These are phyloP conservation scores for Hypoxylon sp. DNA, from an alignment of 2,329 filamentous ascomycete genomes.

Conservation along the genomic window DNA sequence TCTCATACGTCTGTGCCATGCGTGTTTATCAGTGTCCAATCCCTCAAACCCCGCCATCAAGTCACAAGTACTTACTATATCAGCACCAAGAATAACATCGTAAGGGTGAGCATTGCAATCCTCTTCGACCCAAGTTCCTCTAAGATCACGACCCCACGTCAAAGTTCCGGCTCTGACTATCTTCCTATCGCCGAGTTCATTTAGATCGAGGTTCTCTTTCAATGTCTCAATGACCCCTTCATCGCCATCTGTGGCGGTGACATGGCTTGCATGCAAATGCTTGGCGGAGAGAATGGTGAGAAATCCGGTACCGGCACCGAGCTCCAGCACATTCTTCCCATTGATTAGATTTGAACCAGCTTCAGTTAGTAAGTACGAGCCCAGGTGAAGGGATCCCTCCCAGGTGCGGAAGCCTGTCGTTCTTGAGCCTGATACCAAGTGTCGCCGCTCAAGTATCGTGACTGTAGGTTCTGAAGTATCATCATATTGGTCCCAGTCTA, in stretches of 20 bases:
- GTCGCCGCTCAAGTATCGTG: constrained; percentile 63
- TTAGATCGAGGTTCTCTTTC: constrained; percentile 61
- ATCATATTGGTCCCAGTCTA: not conserved
- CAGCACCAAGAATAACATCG: constrained; percentile 46
- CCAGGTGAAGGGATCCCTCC: constrained; percentile 73
- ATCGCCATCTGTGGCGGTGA: constrained; percentile 71
- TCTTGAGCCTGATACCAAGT: constrained; percentile 63
- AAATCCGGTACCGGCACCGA: constrained; percentile 74
- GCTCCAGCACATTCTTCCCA: constrained; percentile 66
- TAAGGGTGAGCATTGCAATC: constrained; percentile 39
- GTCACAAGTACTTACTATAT: constrained; percentile 40
- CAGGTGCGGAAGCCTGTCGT: constrained; percentile 75
- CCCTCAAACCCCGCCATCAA: not conserved
- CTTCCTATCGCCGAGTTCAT: constrained; percentile 51
- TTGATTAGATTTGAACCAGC: constrained; percentile 55
- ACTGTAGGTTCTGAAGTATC: constrained; percentile 49
- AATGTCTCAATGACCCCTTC: constrained; percentile 61
- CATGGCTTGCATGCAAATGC: constrained; percentile 59
- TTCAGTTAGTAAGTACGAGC: constrained; percentile 61
- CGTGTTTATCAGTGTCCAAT: not conserved
- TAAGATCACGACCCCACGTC: constrained; percentile 47
- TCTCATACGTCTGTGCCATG: constrained; percentile 65
- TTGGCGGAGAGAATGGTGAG: constrained; percentile 70
- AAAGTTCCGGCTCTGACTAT: constrained; percentile 41
- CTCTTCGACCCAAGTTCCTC: constrained; percentile 41